A percentile compares a stretch with the other conserved stretches of the same genome.
Conservation (phyloP, 257 asterid genomes). For the Pogostemon cablin region DNA sequence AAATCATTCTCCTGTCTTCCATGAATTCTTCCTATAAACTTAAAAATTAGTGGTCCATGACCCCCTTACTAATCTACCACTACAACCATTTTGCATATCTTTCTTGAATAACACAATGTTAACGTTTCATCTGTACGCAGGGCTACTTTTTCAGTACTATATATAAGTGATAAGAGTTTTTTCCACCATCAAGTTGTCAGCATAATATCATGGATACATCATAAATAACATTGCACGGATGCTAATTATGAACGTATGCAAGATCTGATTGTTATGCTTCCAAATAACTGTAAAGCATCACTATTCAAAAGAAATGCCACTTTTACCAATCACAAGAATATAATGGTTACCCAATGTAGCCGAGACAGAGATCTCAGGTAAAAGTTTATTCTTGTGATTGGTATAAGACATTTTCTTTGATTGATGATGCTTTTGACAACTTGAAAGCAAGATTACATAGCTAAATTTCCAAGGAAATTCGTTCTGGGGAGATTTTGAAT, state of each 20-base stretch:
- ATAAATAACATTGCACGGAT: too few relatives aligned
- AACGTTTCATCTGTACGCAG: conserved; percentile 10
- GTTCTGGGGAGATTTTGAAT: conserved; percentile 5
- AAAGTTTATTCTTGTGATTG: not conserved
- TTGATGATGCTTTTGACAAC: not conserved
- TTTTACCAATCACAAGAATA: not conserved
- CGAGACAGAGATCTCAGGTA: conserved; percentile 15
- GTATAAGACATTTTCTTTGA: not conserved
- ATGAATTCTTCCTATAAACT: not conserved
- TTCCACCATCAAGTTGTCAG: too few relatives aligned
- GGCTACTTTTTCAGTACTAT: too few relatives aligned
- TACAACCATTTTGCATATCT: conserved; percentile 19
- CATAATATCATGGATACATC: too few relatives aligned
- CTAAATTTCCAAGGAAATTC: conserved; percentile 15
- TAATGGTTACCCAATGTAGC: not conserved
- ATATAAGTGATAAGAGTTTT: too few relatives aligned
- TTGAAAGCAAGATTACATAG: not conserved
- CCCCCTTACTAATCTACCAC: not conserved
- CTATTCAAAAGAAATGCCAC: conserved; percentile 22
- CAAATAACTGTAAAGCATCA: conserved; percentile 21
- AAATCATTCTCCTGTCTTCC: conserved; percentile 12
- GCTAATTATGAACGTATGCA: too few relatives aligned
- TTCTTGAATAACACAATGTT: conserved; percentile 14
- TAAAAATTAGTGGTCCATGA: conserved; percentile 14
- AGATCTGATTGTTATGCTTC: not conserved